phyloP scores from a whole-genome alignment of 331 rosid genomes.

The Telfairia occidentalis region DNA sequence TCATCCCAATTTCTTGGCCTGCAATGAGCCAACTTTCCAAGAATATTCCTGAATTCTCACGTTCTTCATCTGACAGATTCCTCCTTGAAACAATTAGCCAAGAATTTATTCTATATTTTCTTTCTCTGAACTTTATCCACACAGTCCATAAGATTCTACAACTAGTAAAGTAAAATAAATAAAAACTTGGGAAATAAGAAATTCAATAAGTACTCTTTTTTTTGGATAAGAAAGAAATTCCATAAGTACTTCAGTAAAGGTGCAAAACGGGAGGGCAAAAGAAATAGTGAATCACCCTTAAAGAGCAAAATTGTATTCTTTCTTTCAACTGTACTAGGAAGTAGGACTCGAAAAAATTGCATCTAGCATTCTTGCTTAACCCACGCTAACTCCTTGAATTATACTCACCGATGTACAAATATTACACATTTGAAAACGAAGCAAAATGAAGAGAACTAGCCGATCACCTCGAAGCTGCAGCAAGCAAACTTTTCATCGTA shows the following conservation, averaged over 20 bases:
- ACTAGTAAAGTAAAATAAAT: background rate
- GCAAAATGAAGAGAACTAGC: background rate
- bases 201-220: background rate
- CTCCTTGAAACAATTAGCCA: background rate
- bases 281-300: background rate
- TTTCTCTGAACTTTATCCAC: no score
- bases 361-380: background rate
- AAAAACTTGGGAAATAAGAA: background rate
- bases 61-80: background rate
- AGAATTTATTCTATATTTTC: no score
- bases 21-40: background rate
- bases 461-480: slow-evolving; percentile 72
- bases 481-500: slow-evolving; percentile 68
- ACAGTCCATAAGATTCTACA: no score
- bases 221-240: background rate
- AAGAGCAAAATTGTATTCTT: background rate
- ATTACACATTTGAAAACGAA: background rate
- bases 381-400: background rate
- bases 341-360: background rate
- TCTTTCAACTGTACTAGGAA: background rate
- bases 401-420: background rate
- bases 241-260: background rate
- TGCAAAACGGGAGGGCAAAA: background rate
- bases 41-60: background rate
- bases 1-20: background rate